Evolutionary conservation across 805 yeast genomes (phyloP).

Genomic region (Naumovozyma baii): DNA sequence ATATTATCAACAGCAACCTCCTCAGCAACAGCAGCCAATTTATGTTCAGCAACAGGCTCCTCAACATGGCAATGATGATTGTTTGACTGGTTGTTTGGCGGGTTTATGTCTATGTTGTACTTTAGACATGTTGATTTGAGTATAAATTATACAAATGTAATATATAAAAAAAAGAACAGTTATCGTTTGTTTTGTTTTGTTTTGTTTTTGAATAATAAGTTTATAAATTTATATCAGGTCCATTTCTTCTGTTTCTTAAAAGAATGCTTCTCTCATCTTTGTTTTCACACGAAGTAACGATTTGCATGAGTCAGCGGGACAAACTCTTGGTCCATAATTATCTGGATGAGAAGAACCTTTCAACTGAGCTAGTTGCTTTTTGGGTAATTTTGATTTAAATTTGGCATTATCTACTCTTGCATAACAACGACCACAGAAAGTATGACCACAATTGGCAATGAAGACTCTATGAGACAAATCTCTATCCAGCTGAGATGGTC

Average conservation of each 20-base stretch:
- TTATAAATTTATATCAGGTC: too few species aligned
- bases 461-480: conserved; percentile 59
- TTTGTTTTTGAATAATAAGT: too few species aligned
- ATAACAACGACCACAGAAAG: conserved; percentile 79
- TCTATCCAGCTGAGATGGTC: conserved; percentile 44
- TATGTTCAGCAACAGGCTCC: conserved; percentile 44
- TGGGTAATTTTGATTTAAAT: conserved; percentile 14
- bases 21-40: conserved; percentile 40
- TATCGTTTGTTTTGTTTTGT: too few species aligned
- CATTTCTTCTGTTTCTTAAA: too few species aligned
- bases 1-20: conserved; percentile 32
- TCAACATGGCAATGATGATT: conserved; percentile 31
- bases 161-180: too few species aligned
- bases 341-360: conserved; percentile 34
- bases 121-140: conserved; percentile 40
- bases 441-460: conserved; percentile 68
- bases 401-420: conserved; percentile 45
- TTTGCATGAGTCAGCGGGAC: conserved; percentile 48
- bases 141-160: too few species aligned
- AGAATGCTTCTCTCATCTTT: conserved; percentile 47
- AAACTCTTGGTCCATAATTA: conserved; percentile 45
- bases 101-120: conserved; percentile 50
- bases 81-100: conserved; percentile 45
- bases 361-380: conserved; percentile 15
- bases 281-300: conserved; percentile 36